Conservation (phyloP, 176 grass and related monocot species). For the Triticum monococcum region DNA sequence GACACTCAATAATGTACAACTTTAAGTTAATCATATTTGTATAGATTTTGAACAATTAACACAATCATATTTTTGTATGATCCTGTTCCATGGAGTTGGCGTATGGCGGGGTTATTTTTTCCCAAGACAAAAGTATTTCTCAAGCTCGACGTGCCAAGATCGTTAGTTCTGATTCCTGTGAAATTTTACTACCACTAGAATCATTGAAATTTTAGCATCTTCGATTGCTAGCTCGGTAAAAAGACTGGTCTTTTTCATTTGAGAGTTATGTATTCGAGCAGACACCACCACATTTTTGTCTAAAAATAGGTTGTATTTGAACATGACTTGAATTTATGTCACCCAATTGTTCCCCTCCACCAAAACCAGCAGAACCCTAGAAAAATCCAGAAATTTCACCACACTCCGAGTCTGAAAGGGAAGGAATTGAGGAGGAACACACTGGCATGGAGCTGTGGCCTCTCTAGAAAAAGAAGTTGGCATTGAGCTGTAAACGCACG, state of each 20-base stretch:
- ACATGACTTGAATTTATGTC: not conserved
- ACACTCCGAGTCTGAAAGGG: not conserved
- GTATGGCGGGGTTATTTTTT: too few species aligned
- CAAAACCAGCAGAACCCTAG: not conserved
- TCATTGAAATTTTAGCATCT: not conserved
- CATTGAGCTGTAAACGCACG: not conserved
- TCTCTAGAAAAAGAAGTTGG: slow-evolving; percentile 11
- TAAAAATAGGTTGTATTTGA: not conserved
- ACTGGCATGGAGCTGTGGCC: not conserved
- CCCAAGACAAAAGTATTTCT: too few species aligned
- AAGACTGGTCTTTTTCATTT: too few species aligned
- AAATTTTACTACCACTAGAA: not conserved
- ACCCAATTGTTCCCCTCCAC: too few species aligned
- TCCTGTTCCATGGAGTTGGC: too few species aligned
- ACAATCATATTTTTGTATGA: not conserved
- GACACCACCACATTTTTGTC: not conserved
- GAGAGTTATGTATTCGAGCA: too few species aligned
- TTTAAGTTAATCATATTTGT: not conserved
- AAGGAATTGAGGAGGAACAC: not conserved
- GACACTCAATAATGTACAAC: not conserved
- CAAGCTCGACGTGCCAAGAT: too few species aligned
- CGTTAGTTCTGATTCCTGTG: too few species aligned
- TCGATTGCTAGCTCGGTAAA: too few species aligned
- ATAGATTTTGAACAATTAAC: not conserved
- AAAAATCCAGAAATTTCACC: not conserved